Percentiles rank a stretch among this genome's conserved stretches.
phyloP scores from a whole-genome alignment of 768 basidiomycete genomes.

The Macrolepiota dolichaula region DNA sequence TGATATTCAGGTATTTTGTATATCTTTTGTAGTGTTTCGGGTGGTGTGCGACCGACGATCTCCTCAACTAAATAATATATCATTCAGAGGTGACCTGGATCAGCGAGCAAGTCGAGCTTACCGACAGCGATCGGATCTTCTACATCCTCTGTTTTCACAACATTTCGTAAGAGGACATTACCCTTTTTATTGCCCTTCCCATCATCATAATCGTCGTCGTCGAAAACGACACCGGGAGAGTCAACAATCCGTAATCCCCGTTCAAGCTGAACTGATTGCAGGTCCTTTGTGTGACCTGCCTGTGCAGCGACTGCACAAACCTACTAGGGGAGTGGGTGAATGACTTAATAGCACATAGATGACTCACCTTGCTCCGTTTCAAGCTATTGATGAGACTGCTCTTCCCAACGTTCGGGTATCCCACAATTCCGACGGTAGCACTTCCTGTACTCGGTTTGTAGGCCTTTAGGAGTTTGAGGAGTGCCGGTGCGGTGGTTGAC shows the following conservation, averaged over 20 bases:
- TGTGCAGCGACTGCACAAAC: constrained; percentile 95
- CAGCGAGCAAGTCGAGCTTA: constrained; percentile 31
- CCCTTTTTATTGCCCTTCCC: constrained; percentile 46
- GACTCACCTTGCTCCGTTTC: constrained; percentile 72
- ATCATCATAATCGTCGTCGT: constrained; percentile 59
- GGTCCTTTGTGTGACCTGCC: constrained; percentile 88
- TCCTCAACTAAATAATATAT: constrained; percentile 65
- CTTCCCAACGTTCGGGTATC: constrained; percentile 97
- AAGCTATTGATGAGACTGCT: constrained; percentile 92
- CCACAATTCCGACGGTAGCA: constrained; percentile 87
- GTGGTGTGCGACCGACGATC: constrained; percentile 72
- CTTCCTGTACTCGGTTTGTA: constrained; percentile 71
- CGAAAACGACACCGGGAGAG: constrained; percentile 97
- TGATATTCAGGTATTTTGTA: constrained; percentile 80
- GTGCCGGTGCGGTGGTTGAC: constrained; percentile 67
- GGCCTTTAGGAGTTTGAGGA: constrained; percentile 81
- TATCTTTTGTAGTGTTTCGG: constrained; percentile 70
- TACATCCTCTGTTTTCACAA: constrained; percentile 86
- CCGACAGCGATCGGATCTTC: constrained; percentile 89
- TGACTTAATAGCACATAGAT: neutral
- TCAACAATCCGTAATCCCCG: constrained; percentile 91
- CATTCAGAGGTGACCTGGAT: neutral
- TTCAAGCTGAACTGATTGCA: constrained; percentile 90
- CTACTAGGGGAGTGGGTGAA: constrained; percentile 28
- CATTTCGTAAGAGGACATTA: constrained; percentile 80